phyloP scores from a whole-genome alignment of 2,329 filamentous ascomycete genomes.

The Fusarium verticillioides region DNA sequence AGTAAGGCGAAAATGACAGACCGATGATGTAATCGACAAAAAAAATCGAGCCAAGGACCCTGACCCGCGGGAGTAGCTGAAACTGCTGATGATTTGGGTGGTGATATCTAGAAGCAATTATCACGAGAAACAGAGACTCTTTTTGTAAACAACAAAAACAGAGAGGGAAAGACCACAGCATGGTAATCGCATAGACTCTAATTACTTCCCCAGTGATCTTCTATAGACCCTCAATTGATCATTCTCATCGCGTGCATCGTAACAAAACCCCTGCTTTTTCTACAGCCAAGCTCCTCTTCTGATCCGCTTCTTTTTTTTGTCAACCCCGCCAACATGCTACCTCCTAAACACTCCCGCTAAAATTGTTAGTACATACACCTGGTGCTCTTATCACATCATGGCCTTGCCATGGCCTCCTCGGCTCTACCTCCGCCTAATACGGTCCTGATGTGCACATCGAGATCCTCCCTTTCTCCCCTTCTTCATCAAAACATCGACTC shows the following conservation, averaged over 20 bases:
- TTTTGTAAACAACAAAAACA: background rate
- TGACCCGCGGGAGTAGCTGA: background rate
- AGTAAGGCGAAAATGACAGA: constrained; percentile 16
- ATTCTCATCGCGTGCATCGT: background rate
- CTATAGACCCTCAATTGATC: constrained; percentile 13
- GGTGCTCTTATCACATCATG: constrained; percentile 31
- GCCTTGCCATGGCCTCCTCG: constrained; percentile 3
- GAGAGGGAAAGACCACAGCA: background rate
- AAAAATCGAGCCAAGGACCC: constrained; percentile 28
- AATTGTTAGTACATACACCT: constrained; percentile 20
- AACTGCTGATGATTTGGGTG: background rate
- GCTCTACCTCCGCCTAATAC: constrained; percentile 19
- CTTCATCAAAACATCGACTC: constrained; percentile 11
- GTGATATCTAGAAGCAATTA: background rate
- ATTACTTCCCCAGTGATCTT: background rate
- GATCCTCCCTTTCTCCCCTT: constrained; percentile 26
- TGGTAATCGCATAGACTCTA: background rate
- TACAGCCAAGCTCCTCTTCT: constrained; percentile 2
- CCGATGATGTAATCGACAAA: constrained; percentile 37
- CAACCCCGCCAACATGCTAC: constrained; percentile 36
- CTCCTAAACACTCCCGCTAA: constrained; percentile 14
- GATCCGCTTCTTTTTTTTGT: constrained; percentile 40
- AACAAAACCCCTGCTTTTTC: constrained; percentile 12
- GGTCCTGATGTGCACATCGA: constrained; percentile 34
- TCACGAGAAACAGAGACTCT: background rate